Evolutionary conservation across 2,329 filamentous ascomycete species (phyloP), one percentile per base, ranked within the genome.

Genomic region (Microdochium bolleyi): DNA sequence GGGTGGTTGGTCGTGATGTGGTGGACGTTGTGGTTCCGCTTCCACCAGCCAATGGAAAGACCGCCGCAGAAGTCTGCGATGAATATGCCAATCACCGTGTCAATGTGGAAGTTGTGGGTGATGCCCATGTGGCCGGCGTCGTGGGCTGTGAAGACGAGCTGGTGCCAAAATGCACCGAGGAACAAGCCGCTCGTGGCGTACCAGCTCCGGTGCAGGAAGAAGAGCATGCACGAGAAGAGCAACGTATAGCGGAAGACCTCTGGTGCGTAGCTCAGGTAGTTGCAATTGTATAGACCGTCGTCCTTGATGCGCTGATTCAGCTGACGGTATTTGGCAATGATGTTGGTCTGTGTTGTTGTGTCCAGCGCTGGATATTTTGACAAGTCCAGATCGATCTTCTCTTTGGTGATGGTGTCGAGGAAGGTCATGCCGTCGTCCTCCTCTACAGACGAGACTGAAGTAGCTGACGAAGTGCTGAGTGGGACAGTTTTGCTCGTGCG

Each of bases 121-220:
- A 99, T 96, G 59, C 89, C 94, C 87, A 96, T 95, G 69, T 99
- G 94, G 7, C 90, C 92, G 50, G 92, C 89, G 74, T 99, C 94
- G 69, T 99, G 94, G 55, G 89, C 94, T 1, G 87, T 86, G 65
- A 99, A 99, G 51, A 92, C 88, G 25, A 97, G 79, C 67, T 97
- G 94, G 65, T 97, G 94, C 92, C 94, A 97, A 64, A 95, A 80
- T 56, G 82, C 77, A 21, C 92, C 94, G 2, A 97, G 76, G 60
- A 85, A 90, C 49, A 88, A 67, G 1, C 83, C 91, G 53, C 88
- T 89, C 2, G 80, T 72, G 49, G 72, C 75, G 63, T 88, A 92
- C 81, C 86, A 89, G 34, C 77, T 78, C 63, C 73, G 73, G 16
- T 69, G 77, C 21, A 94, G 71, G 61, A 81, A 83, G 3, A 79